Conservation (phyloP, 371 early-diverging fungal genomes). For the Mortierella sp. region DNA sequence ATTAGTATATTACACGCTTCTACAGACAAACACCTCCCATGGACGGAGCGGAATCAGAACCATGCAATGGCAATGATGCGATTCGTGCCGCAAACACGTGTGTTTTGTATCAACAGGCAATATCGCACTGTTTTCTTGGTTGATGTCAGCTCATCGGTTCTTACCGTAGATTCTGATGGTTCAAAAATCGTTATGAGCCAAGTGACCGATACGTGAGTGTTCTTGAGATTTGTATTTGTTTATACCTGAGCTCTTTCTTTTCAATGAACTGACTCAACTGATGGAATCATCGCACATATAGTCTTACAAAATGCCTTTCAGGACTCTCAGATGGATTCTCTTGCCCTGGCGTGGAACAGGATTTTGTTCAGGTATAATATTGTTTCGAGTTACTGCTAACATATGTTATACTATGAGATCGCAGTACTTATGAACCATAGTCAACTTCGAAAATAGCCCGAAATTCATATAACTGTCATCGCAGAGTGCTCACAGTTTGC, state of each 20-base stretch:
- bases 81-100: slow-evolving; percentile 77
- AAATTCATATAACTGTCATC: slow-evolving; percentile 78
- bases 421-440: not conserved
- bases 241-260: not conserved
- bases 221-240: not conserved
- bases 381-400: not conserved
- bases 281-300: not conserved
- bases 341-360: slow-evolving; percentile 35
- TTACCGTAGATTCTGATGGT: slow-evolving; percentile 69
- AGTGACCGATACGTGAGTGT: slow-evolving; percentile 64
- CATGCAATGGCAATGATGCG: slow-evolving; percentile 36
- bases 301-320: slow-evolving; percentile 45
- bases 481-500: slow-evolving; percentile 81
- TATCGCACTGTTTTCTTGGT: slow-evolving; percentile 77
- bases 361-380: slow-evolving; percentile 40
- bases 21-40: slow-evolving; percentile 52
- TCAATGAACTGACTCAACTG: not conserved
- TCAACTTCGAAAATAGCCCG: slow-evolving; percentile 60
- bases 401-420: not conserved
- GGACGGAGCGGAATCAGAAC: slow-evolving; percentile 40
- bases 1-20: slow-evolving; percentile 55
- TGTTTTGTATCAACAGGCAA: slow-evolving; percentile 66
- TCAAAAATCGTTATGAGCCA: slow-evolving; percentile 67
- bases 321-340: slow-evolving; percentile 52
- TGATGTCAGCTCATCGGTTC: slow-evolving; percentile 79